Evolutionary conservation across 768 basidiomycete species (phyloP).

Genomic region (Macrolepiota dolichaula): DNA sequence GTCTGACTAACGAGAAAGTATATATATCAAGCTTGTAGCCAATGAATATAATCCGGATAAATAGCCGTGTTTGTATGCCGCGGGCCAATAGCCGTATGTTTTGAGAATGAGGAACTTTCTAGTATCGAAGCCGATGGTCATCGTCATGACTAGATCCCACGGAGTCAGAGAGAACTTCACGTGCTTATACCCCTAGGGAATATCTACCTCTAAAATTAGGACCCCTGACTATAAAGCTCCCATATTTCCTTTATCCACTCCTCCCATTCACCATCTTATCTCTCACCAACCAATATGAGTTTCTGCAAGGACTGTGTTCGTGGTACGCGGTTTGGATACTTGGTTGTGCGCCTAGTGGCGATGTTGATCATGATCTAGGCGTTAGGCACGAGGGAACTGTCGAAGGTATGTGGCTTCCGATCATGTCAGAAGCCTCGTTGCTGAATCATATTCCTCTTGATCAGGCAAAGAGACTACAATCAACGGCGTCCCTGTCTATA

Average conservation of each 20-base stretch:
- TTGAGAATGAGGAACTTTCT: not conserved
- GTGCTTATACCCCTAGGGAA: not conserved
- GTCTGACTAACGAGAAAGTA: not conserved
- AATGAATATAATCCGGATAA: not conserved
- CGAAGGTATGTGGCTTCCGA: constrained; percentile 27
- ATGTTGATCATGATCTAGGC: constrained; percentile 27
- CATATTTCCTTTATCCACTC: not conserved
- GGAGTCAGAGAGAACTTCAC: not conserved
- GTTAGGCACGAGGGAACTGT: constrained; percentile 49
- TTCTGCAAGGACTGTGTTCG: constrained; percentile 50
- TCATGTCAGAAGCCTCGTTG: not conserved
- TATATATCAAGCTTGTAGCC: not conserved
- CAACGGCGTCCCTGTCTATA: constrained; percentile 46
- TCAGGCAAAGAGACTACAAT: constrained; percentile 47
- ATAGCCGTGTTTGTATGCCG: not conserved
- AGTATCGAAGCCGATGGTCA: not conserved
- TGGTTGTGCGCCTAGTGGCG: not conserved
- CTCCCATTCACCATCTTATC: not conserved
- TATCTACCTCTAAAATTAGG: not conserved
- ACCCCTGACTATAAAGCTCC: not conserved
- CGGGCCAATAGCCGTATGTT: not conserved
- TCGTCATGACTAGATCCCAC: not conserved
- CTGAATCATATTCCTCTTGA: not conserved
- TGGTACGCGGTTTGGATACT: constrained; percentile 30
- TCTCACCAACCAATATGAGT: constrained; percentile 26